Base-by-base conservation (phyloP, 495 filamentous ascomycete species). In the Delitschia confertaspora region DNA sequence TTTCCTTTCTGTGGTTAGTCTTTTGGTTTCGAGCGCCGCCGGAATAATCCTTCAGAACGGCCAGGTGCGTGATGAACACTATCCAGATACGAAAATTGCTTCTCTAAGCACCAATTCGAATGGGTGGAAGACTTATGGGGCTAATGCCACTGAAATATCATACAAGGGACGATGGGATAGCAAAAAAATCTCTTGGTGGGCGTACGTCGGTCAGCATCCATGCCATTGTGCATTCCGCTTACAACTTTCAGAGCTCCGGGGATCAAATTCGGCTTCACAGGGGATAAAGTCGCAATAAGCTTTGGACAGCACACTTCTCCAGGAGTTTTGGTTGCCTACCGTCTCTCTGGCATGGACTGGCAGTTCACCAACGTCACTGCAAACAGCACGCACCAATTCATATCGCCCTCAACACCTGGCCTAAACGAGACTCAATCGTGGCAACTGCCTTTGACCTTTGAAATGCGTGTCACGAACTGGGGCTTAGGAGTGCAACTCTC, bases 151-250 rank as follows among this genome's bases (percentile, higher is more conserved):
- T 1, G 76, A 83, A 51, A 65, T 83, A n/a, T 74, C 75, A 0
- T 83, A 81, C 63, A 79, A 81, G 53, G 79, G 79, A 3, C 67
- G 79, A 32, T 83, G 79, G 79, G 78, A 83, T 61, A 75, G 72
- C 14, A 68, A 76, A 41, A 67, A 77, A 47, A 69, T 79, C 35
- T 81, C 76, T 1, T 83, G 75, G 75, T 79, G 67, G 76, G 73
- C 69, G 41, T 51, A 42, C 26, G 46, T 25, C n/a, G n/a, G n/a
- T n/a, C n/a, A n/a, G n/a, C n/a, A n/a, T n/a, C n/a, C n/a, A 33
- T n/a, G 6, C 16, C 18, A 25, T 10, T 13, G 21, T 27, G 16
- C 11, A 16, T 11, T 20, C 8, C 2, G 21, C 23, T 8, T 20
- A 0, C 31, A 11, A 9, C 13, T 14, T 29, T 9, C 34, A 75